A percentile compares a stretch with the other conserved stretches of the same genome.
These are phyloP conservation scores for Venturia asperata DNA, from an alignment of 2,329 filamentous ascomycete genomes.

Conservation along the genomic window DNA sequence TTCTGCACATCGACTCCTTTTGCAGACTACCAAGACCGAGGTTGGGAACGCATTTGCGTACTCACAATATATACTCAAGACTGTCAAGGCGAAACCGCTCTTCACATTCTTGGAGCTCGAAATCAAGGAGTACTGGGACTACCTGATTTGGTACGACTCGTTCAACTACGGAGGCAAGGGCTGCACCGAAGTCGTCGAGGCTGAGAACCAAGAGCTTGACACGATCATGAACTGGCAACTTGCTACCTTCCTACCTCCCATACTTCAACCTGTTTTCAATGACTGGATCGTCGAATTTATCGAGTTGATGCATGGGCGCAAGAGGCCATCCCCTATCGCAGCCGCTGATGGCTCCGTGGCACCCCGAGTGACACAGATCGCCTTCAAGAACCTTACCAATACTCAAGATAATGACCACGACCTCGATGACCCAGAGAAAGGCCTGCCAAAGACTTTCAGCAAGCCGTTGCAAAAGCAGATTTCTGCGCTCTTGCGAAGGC, in stretches of 20 bases:
- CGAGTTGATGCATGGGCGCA: slow-evolving; percentile 83
- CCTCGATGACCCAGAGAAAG: slow-evolving; percentile 25
- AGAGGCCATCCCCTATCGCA: slow-evolving; percentile 50
- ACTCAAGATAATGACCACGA: slow-evolving; percentile 43
- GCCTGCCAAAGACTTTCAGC: slow-evolving; percentile 76
- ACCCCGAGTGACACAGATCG: slow-evolving; percentile 53
- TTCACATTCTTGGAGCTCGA: slow-evolving; percentile 97
- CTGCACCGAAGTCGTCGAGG: slow-evolving; percentile 69
- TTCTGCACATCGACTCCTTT: slow-evolving; percentile 75
- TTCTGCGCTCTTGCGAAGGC: slow-evolving; percentile 68
- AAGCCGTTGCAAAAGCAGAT: slow-evolving; percentile 89
- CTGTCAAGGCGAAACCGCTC: slow-evolving; percentile 87
- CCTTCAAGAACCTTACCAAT: slow-evolving; percentile 44
- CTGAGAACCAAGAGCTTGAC: slow-evolving; percentile 72
- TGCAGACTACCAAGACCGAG: slow-evolving; percentile 94
- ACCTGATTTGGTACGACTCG: slow-evolving; percentile 97
- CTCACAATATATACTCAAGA: slow-evolving; percentile 95
- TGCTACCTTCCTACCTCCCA: slow-evolving; percentile 73
- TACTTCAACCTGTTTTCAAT: slow-evolving; percentile 77
- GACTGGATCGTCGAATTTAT: slow-evolving; percentile 95
- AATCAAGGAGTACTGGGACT: slow-evolving; percentile 99
- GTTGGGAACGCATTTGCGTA: slow-evolving; percentile 96
- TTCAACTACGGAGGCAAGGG: slow-evolving; percentile 98
- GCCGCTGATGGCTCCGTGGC: slow-evolving; percentile 41
- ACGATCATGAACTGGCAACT: slow-evolving; percentile 99